Base-by-base conservation (phyloP, 1,139 yeast genomes). In the Trichomonascaceae sp. region DNA sequence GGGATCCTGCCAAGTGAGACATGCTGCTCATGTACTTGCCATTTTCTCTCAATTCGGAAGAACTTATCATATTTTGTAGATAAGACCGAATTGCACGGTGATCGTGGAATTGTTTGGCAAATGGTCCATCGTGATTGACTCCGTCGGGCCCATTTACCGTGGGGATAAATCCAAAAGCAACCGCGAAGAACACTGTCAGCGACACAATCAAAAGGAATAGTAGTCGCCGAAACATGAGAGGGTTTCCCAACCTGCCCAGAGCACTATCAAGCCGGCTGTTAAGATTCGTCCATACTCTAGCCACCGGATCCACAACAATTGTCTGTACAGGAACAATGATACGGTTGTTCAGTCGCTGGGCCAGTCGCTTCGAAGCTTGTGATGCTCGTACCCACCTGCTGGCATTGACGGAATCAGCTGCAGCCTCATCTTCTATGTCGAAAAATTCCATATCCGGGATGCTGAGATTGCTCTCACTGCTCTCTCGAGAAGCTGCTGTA, bases 1-100 rank as follows among this genome's bases (percentile, higher is more conserved):
- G 71, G 2, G 96, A 76, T 2, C 97, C 97, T 0, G 95, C 75
- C 42, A 76, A 57, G 52, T 85, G 97, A 1, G 94, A 85, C 73
- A 85, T 72, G 1, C 84, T 72, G 13, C 89, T 73, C 26, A 89
- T 53, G 50, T 84, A 85, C 47, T 82, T 81, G 43, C 81, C 54
- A 39, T 77, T 74, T 37, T 74, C 79, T 48, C 75, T 75, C 60
- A 89, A 65, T 26, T 67, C 53, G n/a, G 68, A 66, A 4, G 65
- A 54, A 45, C 74, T 76, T 17, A 84, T 65, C 27, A 66, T 65
- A 17, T 62, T 59, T 13, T 60, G 59, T 2, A 79, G 60, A 29
- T 71, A 67, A 1, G 59, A 59, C 14, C 67, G 54, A 37, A 84
- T 56, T 37, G 63, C 63, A 2, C 59, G 62, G 11, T 71, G 65